These are phyloP conservation scores for Fusarium scirpi DNA, from an alignment of 2,329 filamentous ascomycete genomes.

Conservation along the genomic window DNA sequence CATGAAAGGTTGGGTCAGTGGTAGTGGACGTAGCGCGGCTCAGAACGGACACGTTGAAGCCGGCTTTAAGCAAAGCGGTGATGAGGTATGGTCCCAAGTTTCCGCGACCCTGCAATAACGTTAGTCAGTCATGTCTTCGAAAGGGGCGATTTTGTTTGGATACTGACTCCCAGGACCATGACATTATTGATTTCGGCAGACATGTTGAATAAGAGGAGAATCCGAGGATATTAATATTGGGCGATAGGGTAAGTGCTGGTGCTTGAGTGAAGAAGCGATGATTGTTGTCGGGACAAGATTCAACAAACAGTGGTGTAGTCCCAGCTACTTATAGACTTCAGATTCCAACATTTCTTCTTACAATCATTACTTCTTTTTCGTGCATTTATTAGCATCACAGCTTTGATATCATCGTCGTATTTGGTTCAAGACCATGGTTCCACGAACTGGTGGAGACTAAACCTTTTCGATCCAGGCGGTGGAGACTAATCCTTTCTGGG, in stretches of 20 bases:
- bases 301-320: rapidly evolving
- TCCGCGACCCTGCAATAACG: neutral
- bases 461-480: neutral
- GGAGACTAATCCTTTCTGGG: neutral
- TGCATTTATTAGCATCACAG: neutral
- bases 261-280: rapidly evolving
- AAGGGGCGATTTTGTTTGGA: no score
- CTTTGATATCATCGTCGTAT: neutral
- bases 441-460: conserved; percentile 10
- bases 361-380: rapidly evolving
- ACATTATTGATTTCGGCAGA: neutral
- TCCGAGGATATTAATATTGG: neutral
- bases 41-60: rapidly evolving
- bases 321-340: neutral
- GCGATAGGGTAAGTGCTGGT: conserved; percentile 1
- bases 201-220: neutral
- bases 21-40: neutral
- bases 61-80: rapidly evolving
- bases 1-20: rapidly evolving
- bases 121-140: no score
- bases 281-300: rapidly evolving
- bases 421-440: no score
- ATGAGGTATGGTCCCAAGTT: conserved; percentile 12
- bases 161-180: conserved; percentile 7
- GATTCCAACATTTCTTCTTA: rapidly evolving